Conservation (phyloP, 345 rosid species). For the Nasturtium officinale region DNA sequence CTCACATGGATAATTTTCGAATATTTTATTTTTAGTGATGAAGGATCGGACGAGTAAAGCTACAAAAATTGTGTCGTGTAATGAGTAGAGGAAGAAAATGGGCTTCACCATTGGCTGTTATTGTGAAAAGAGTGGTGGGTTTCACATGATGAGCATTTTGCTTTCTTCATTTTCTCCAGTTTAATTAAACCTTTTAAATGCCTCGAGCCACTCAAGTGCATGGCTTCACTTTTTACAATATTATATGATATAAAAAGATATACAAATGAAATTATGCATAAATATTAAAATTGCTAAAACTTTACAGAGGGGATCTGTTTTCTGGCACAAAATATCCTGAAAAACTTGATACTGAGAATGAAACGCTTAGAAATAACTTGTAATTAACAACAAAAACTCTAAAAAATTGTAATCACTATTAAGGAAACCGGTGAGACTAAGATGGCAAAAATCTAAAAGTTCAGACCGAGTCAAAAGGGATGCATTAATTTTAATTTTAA, state of each 20-base stretch:
- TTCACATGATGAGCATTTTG: conserved; percentile 40
- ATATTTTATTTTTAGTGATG: conserved; percentile 18
- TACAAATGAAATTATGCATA: too few species aligned
- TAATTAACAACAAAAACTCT: background rate
- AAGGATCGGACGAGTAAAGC: conserved; percentile 29
- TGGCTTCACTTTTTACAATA: conserved; percentile 24
- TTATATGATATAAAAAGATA: too few species aligned
- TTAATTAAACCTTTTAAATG: conserved; percentile 18
- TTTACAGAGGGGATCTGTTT: conserved; percentile 27
- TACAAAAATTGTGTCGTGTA: background rate
- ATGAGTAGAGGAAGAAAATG: conserved; percentile 37
- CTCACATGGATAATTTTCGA: background rate
- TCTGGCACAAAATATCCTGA: background rate
- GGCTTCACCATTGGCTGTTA: conserved; percentile 25
- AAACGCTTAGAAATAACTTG: background rate
- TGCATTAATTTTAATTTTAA: too few species aligned
- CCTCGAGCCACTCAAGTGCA: conserved; percentile 43
- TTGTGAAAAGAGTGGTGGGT: conserved; percentile 32
- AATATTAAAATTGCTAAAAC: conserved; percentile 8
- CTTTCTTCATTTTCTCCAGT: conserved; percentile 24
- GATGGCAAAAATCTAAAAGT: background rate
- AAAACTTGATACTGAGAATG: background rate
- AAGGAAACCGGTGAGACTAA: background rate
- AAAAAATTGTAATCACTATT: too few species aligned
- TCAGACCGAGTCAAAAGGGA: too few species aligned